These are phyloP conservation scores for Beauveria rudraprayagi DNA, from an alignment of 2,329 filamentous ascomycete genomes.

Conservation along the genomic window DNA sequence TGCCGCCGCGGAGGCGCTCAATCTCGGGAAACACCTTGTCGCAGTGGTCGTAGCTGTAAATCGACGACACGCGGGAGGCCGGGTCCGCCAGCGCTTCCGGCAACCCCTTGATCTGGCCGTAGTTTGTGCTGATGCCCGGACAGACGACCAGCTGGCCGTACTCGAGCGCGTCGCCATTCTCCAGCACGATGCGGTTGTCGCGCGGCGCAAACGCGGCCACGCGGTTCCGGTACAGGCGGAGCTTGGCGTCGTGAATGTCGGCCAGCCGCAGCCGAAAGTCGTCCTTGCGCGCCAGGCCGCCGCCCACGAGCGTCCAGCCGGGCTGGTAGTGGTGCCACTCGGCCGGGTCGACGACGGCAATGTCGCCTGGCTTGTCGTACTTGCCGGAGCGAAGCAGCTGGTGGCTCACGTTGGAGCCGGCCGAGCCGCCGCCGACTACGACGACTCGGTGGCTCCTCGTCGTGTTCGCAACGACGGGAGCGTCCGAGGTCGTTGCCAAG, in stretches of 20 bases:
- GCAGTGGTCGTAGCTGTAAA: conserved; percentile 48
- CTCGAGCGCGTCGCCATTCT: conserved; percentile 44
- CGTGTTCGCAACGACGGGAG: not conserved
- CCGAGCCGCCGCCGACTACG: conserved; percentile 58
- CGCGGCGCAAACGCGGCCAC: conserved; percentile 46
- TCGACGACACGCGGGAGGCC: conserved; percentile 42
- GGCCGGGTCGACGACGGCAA: conserved; percentile 57
- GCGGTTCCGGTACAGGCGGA: conserved; percentile 49
- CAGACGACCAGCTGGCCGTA: conserved; percentile 60
- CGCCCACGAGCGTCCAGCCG: conserved; percentile 62
- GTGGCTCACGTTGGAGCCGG: conserved; percentile 57
- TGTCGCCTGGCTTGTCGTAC: conserved; percentile 47
- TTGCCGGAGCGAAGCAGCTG: conserved; percentile 54
- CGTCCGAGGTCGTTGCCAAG: not conserved
- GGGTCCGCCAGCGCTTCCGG: conserved; percentile 44
- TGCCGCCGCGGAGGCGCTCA: conserved; percentile 39
- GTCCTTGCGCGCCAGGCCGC: conserved; percentile 55
- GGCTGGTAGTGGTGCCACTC: conserved; percentile 60
- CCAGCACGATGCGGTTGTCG: conserved; percentile 47
- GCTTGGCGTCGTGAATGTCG: conserved; percentile 46
- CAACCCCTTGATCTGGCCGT: conserved; percentile 43
- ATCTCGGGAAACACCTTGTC: conserved; percentile 45
- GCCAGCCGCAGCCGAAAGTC: conserved; percentile 44
- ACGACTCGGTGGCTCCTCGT: conserved; percentile 49
- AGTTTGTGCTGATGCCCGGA: conserved; percentile 47